phyloP scores from a whole-genome alignment of 306 rosid genomes.

The Lotus japonicus region DNA sequence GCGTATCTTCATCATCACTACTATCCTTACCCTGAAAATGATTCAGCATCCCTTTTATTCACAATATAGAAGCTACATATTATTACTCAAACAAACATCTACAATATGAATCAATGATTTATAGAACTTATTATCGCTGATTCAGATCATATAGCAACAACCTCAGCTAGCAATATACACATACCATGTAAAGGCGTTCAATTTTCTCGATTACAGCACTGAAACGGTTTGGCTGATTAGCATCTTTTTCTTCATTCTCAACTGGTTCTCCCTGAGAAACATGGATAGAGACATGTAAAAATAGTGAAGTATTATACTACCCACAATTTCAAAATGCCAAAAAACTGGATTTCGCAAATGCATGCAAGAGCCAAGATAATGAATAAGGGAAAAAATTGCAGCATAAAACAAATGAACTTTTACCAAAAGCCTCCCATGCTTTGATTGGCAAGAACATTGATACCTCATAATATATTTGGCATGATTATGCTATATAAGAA shows the following conservation, averaged over 20 bases:
- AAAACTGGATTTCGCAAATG: background rate
- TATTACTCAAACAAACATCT: background rate
- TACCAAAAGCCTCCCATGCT: background rate
- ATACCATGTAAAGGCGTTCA: constrained; percentile 91
- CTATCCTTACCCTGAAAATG: constrained; percentile 85
- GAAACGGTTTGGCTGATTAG: constrained; percentile 73
- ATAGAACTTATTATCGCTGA: background rate
- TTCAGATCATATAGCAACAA: background rate
- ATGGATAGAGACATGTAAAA: constrained; percentile 10
- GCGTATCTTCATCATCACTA: constrained; percentile 82
- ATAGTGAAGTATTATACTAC: constrained; percentile 3
- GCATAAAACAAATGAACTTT: no score
- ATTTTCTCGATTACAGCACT: constrained; percentile 98
- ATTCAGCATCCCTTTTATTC: constrained; percentile 5
- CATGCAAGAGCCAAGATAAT: background rate
- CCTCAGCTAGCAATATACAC: background rate
- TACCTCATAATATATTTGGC: background rate
- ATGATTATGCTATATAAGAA: background rate
- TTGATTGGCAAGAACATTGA: background rate
- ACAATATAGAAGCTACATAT: background rate
- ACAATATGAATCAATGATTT: constrained; percentile 5
- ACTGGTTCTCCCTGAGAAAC: constrained; percentile 52
- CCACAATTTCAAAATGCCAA: background rate
- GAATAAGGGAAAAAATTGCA: background rate
- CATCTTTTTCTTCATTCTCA: constrained; percentile 61